Conservation (phyloP, 805 yeast genomes). For the Torulaspora microellipsoides region DNA sequence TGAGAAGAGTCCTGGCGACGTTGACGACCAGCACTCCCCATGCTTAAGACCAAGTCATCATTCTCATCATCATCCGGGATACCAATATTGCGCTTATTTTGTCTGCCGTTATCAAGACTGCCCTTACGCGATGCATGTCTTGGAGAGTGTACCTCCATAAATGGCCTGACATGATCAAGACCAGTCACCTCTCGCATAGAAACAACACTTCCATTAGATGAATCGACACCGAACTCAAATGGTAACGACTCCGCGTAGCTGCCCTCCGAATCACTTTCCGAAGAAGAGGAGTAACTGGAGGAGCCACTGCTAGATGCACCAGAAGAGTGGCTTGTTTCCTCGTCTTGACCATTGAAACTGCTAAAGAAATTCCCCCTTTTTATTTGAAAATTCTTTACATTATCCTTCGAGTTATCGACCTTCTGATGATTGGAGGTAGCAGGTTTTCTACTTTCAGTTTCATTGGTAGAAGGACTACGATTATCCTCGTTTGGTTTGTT, state of each 20-base stretch:
- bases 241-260: conserved; percentile 28
- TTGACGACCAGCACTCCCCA: conserved; percentile 18
- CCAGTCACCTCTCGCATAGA: conserved; percentile 22
- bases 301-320: conserved; percentile 11
- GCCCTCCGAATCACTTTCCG: conserved; percentile 11
- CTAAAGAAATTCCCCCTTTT: conserved; percentile 19
- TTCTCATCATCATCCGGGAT: conserved; percentile 10
- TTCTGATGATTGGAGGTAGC: too few relatives aligned
- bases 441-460: too few relatives aligned
- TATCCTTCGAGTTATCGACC: too few relatives aligned
- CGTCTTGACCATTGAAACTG: conserved; percentile 17
- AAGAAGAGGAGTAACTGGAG: conserved; percentile 9
- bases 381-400: conserved; percentile 5
- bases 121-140: conserved; percentile 2
- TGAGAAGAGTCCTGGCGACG: conserved; percentile 19
- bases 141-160: conserved; percentile 6
- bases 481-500: too few relatives aligned
- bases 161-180: conserved; percentile 8
- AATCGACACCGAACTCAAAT: conserved; percentile 32
- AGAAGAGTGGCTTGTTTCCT: conserved; percentile 13
- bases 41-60: conserved; percentile 21
- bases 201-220: conserved; percentile 24
- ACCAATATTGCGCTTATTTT: not conserved
- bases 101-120: not conserved
- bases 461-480: too few relatives aligned